Evolutionary conservation across 2,329 filamentous ascomycete species (phyloP), one percentile per base, ranked within the genome.

Genomic region (Colletotrichum sp.): DNA sequence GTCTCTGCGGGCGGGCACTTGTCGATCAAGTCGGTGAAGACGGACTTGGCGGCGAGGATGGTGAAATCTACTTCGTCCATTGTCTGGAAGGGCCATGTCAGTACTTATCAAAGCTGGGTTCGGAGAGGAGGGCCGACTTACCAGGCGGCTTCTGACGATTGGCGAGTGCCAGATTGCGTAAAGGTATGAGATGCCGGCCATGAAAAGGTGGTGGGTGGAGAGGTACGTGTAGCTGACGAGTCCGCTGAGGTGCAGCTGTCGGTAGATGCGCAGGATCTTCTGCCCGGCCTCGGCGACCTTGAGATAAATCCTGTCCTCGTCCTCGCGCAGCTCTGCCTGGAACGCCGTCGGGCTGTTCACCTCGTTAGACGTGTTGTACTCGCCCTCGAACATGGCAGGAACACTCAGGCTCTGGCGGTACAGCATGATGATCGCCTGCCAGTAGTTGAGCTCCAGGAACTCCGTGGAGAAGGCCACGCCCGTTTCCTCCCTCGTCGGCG

Each of bases 11-110:
- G 96, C 0, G 96, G 96, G 80, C 97, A 99, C 84, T 98, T 98
- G 79, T 98, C 95, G 79, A 98, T 96, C 78, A 99, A 89, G 82
- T 98, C 97, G 7, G 93, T 94, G 59, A 99, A 93, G 10, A 99
- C 96, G 3, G 96, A 98, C 65, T 95, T 98, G 26, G 96, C 96
- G 10, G 96, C 95, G 65, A 98, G 89, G 10, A 99, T 95, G 1
- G 96, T 99, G 81, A 98, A 98, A 83, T 99, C 96, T n/a, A 99
- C 96, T 83, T 99, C 96, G 81, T 99, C 96, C 87, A 98, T 94
- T 9, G 94, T 95, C 91, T 93, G 73, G 87, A 79, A 87, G 82
- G 34, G 57, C 21, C 21, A 57, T 24, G 52, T 28, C 52, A 57
- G 39, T 28, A 26, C 21, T 26, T 57, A 57, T 24, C 52, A 36